Base-by-base conservation (phyloP, 306 rosid species). In the Cucurbita argyrosperma region DNA sequence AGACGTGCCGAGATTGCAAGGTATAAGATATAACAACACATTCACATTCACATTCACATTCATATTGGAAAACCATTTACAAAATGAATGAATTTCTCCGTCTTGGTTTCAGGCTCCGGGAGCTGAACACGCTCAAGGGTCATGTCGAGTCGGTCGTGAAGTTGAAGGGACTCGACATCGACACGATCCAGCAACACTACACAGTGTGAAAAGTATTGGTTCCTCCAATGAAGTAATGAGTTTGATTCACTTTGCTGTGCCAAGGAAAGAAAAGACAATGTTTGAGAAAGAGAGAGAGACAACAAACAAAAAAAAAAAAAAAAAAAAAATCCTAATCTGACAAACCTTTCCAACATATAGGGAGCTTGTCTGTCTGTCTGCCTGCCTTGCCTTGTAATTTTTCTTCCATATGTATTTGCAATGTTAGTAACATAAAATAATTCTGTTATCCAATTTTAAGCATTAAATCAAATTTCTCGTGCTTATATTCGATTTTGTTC, bases 1-100 rank as follows among this genome's bases (percentile, higher is more conserved):
- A 83, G 95, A 80, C 87, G 99, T 85, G 99, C 99, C 15, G 99
- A 94, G 82, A 87, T 91, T 83, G 99, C 99, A 75, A 89, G 99
- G 99, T 91, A 6, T 50, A 50, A 50, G 3, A 30, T 30, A 30
- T 30, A 30, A 30, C 35, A 30, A 30, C 35, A 30, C 35, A 19
- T 19, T 19, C 19, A 19, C 35, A 30, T 30, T 30, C 3, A 30
- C 35, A 30, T 30, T 30, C 35, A 30, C 1, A 30, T 30, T 30
- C 30, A 26, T 2, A 26, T 26, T 2, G 35, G 35, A 30, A 30
- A 30, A 30, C 3, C 4, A 30, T 39, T 19, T 19, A 19, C 19
- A 19, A 19, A 19, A 19, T 19, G 19, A 19, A 19, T 19, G 19
- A 19, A 19, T 19, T 19, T 19, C 19, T 19, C 19, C 19, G 19